Evolutionary conservation across 345 rosid genomes (phyloP).

Genomic region (Pelargonium nanum): DNA sequence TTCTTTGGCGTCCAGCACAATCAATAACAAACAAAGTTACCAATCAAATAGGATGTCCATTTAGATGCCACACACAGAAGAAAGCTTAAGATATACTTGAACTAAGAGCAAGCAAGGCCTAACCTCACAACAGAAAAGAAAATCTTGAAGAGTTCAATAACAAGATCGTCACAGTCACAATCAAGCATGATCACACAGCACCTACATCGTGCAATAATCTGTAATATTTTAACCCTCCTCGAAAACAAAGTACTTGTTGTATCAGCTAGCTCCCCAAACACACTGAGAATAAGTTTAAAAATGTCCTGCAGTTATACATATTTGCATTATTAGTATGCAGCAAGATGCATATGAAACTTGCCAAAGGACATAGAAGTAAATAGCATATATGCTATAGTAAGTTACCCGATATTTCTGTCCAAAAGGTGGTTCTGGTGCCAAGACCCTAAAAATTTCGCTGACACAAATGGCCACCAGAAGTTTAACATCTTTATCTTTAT

Average conservation of each 20-base stretch:
- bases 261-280: conserved; percentile 62
- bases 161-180: conserved; percentile 48
- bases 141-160: conserved; percentile 57
- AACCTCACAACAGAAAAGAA: conserved; percentile 78
- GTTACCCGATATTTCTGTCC: conserved; percentile 40
- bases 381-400: not conserved
- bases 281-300: conserved; percentile 49
- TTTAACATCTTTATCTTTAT: conserved; percentile 59
- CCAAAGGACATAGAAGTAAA: not conserved
- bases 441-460: conserved; percentile 57
- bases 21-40: not conserved
- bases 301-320: conserved; percentile 46
- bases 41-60: not conserved
- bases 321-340: not conserved
- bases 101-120: conserved; percentile 11
- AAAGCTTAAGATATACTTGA: not conserved
- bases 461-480: conserved; percentile 68
- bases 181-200: conserved; percentile 76
- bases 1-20: not conserved
- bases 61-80: not conserved
- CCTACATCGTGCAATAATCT: conserved; percentile 60
- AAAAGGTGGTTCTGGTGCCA: conserved; percentile 80
- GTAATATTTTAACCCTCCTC: conserved; percentile 70
- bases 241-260: conserved; percentile 58
- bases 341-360: not conserved